phyloP scores from a whole-genome alignment of 208 protist species.

The Acanthamoeba royreba region DNA sequence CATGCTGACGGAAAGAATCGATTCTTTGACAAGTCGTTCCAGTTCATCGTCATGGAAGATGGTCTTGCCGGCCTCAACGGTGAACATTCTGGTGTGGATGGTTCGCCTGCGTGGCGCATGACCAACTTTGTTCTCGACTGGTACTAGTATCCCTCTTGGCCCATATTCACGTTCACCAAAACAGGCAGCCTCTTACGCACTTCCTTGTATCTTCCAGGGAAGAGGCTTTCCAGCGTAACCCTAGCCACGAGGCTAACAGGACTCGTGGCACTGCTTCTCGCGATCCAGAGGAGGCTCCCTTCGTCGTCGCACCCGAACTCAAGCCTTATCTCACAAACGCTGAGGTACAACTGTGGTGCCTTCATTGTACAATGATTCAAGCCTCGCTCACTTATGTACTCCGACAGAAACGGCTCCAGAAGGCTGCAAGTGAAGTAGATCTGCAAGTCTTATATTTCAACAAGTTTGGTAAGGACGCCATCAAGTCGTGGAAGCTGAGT shows the following conservation, averaged over 20 bases:
- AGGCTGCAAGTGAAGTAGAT: background rate
- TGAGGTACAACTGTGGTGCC: background rate
- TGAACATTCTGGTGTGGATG: background rate
- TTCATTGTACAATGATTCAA: background rate
- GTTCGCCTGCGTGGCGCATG: slow-evolving; percentile 5
- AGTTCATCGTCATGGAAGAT: slow-evolving; percentile 35
- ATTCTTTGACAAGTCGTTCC: slow-evolving; percentile 28
- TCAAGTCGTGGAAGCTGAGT: slow-evolving; percentile 34
- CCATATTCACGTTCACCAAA: background rate
- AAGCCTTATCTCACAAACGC: background rate
- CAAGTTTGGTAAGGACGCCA: background rate
- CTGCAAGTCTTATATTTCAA: slow-evolving; percentile 3
- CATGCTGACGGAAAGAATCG: slow-evolving; percentile 9
- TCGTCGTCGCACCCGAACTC: background rate
- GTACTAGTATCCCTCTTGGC: background rate
- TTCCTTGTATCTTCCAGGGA: background rate
- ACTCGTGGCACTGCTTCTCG: background rate
- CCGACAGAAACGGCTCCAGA: background rate
- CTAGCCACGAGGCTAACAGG: background rate
- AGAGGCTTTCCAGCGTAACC: background rate
- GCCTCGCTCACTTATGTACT: background rate
- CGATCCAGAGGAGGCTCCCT: background rate
- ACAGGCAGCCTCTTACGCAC: background rate
- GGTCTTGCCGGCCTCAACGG: background rate
- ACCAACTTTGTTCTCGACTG: slow-evolving; percentile 12